Base-by-base conservation (phyloP, 805 yeast genomes). In the Ogataea pini region DNA sequence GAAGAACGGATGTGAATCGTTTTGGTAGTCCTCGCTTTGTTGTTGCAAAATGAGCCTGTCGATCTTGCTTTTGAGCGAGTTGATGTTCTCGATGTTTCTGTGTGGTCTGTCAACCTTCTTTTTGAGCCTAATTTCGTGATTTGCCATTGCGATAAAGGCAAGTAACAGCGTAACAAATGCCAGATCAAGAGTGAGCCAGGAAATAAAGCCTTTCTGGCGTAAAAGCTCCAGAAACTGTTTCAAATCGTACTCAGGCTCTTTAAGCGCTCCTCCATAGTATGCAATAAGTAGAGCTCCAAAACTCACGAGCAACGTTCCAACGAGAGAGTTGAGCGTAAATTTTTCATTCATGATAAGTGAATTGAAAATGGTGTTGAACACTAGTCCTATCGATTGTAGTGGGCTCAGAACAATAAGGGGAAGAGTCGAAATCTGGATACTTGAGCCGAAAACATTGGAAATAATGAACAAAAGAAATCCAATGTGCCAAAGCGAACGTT, bases 311-410 rank as follows among this genome's bases (percentile, higher is more conserved):
- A 76, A 56, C 0, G 96, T 89, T 3, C 96, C 96, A 8, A 69
- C 48, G 1, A 78, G 68, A 1, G 90, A 76, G 44, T 68, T 70
- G 19, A 56, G 51, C 1, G 91, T 83, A 63, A 88, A 86, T 0
- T 73, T 71, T 60, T 89, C 97, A 27, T 82, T 72, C 12, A 89
- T 76, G 12, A 89, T 66, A 9, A 87, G 48, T 16, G 85, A 64
- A 36, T 94, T 87, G 59, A 89, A 79, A 1, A 87, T 65, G 0
- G 94, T 80, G 65, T 90, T 90, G 73, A 90, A 89, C 2, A 89
- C 90, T n/a, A 90, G 73, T 0, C 96, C 96, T 19, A 85, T 80
- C 20, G 95, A 89, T 63, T 89, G 96, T 46, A 89, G 68, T 0
- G 96, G 96, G 19, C 90, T 83, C 49, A 89, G 65, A 2, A 90